Evolutionary conservation across 306 rosid species (phyloP), one percentile per base, ranked within the genome.

Genomic region (Malus asiatica): DNA sequence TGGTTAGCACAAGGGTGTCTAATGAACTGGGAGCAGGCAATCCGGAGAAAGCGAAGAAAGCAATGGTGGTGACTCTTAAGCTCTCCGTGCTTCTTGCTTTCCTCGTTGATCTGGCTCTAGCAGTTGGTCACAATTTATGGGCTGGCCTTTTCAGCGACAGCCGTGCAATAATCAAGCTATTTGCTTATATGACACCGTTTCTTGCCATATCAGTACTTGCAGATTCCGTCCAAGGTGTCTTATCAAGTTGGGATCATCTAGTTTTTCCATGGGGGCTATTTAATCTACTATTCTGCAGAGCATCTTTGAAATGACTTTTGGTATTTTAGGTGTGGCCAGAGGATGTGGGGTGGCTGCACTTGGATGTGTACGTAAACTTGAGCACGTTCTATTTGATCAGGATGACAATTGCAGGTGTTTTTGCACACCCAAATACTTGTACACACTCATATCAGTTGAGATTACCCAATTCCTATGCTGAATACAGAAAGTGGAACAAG

Each of bases 341-440:
- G 98, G 97, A 72, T 83, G 93, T 60, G 97, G 97, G 97, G 12
- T 87, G 88, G 90, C 97, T 90, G 80, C 90, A 90, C 29, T 77
- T 92, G 57, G 97, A 76, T 52, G 88, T 82, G 45, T 85, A 62
- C 72, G 86, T 86, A 33, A 92, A 94, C 82, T 84, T 92, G 78
- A 88, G 77, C 25, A 75, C 87, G 8, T 94, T 87, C 78, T 94
- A 89, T 78, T 71, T 86, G 7, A 77, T 92, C 65, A 96, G 96
- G 53, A 76, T 92, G 55, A 86, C 98, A n/a, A 70, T 89, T 25
- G 85, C 93, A 66, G 69, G 80, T 62, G 4, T 89, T 74, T 89
- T 92, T 66, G 42, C 42, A 38, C 42, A 1, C 42, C 42, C 42
- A 38, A 38, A 38, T 38, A 38, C 42, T 38, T 7, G 42, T n/a